phyloP scores from a whole-genome alignment of 1,139 yeast genomes.

The Suhomyces terraborum region DNA sequence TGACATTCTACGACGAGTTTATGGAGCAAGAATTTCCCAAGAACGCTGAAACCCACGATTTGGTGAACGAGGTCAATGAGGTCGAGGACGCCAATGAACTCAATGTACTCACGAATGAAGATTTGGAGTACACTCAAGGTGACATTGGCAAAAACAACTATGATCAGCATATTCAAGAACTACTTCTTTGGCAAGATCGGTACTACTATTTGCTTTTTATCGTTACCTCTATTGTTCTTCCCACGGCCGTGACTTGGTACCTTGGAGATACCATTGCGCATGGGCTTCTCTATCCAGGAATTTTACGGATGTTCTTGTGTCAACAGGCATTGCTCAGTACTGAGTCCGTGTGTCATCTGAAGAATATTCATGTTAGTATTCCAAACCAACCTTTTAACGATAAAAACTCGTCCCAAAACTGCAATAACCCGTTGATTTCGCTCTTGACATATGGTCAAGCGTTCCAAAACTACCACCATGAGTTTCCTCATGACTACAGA shows the following conservation, averaged over 20 bases:
- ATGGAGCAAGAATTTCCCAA: constrained; percentile 48
- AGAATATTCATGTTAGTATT: constrained; percentile 42
- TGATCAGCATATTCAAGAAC: constrained; percentile 14
- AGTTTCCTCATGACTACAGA: constrained; percentile 69
- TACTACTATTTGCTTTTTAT: constrained; percentile 48
- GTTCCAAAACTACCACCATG: constrained; percentile 71
- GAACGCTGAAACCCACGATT: constrained; percentile 6
- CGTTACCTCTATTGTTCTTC: constrained; percentile 51
- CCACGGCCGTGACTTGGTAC: constrained; percentile 46
- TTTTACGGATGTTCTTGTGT: constrained; percentile 54
- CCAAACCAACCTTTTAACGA: constrained; percentile 65
- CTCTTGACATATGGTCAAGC: constrained; percentile 65
- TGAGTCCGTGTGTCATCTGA: constrained; percentile 63
- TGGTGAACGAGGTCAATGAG: constrained; percentile 28
- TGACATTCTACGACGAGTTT: constrained; percentile 36
- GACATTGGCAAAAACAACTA: constrained; percentile 21
- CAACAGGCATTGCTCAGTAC: constrained; percentile 61
- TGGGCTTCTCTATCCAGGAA: constrained; percentile 63
- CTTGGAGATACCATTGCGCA: constrained; percentile 48
- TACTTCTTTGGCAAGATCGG: constrained; percentile 61
- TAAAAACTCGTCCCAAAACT: constrained; percentile 53
- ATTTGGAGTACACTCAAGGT: constrained; percentile 18
- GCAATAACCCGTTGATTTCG: constrained; percentile 53
- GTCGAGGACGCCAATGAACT: too few species aligned
- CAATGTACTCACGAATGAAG: too few species aligned